phyloP scores from a whole-genome alignment of 1,139 yeast species.

The Suhomyces kunorum region DNA sequence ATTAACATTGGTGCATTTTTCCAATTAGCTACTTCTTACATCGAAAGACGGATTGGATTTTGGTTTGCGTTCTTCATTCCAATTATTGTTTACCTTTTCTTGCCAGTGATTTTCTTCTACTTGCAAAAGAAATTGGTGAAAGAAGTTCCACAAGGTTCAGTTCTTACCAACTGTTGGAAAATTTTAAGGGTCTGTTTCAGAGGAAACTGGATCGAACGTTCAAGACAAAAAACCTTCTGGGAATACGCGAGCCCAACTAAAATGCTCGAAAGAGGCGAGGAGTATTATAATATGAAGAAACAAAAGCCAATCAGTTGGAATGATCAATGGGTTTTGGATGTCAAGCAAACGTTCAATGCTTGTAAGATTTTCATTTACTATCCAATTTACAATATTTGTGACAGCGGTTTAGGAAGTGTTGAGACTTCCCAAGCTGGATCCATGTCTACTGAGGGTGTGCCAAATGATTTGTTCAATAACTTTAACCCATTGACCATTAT shows the following conservation, averaged over 20 bases:
- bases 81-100: constrained; percentile 47
- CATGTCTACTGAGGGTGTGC: constrained; percentile 66
- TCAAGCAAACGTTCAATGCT: constrained; percentile 57
- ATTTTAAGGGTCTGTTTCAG: constrained; percentile 43
- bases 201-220: constrained; percentile 42
- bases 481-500: constrained; percentile 70
- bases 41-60: constrained; percentile 69
- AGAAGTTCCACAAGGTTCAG: constrained; percentile 49
- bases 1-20: constrained; percentile 81
- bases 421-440: constrained; percentile 68
- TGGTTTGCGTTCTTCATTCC: constrained; percentile 75
- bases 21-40: constrained; percentile 74
- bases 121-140: constrained; percentile 41
- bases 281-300: constrained; percentile 28
- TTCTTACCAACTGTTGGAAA: constrained; percentile 44
- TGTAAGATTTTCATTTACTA: constrained; percentile 65
- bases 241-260: constrained; percentile 55
- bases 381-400: constrained; percentile 62
- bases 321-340: constrained; percentile 63
- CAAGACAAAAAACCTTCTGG: constrained; percentile 45
- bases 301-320: constrained; percentile 45
- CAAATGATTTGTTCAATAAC: constrained; percentile 68
- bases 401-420: constrained; percentile 64
- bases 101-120: constrained; percentile 47
- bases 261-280: constrained; percentile 47